Base-by-base conservation (phyloP, 169 alveolate species). In the Babesia ovis region DNA sequence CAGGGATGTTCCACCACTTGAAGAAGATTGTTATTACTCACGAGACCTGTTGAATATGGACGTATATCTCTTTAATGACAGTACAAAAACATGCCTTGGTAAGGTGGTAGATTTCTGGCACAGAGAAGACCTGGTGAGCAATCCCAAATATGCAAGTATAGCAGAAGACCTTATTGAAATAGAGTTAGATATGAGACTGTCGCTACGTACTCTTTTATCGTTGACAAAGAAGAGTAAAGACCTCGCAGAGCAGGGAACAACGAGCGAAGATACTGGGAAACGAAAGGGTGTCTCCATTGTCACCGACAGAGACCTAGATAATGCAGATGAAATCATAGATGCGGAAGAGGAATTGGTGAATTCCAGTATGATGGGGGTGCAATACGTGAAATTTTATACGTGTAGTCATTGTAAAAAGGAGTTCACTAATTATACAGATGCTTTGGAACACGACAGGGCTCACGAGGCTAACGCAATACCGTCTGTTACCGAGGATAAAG, bases 121-220 rank as follows among this genome's bases (percentile, higher is more conserved):
- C 55, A 31, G 81, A 1, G 68, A 66, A 32, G 87, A 79, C 43
- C 39, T 79, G 67, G 83, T 71, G 20, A 35, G 50, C 37, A 58
- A 14, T 4, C 67, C 64, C 39, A 71, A 79, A 32, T 61, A 34
- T 12, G 79, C 66, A 32, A 60, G 39, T 20, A 31, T 69, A 20
- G 43, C 76, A 11, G 87, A 79, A 41, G 87, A 79, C 34, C 69
- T 79, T 46, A 37, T 79, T 9, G 87, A 79, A 31, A 76, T 79
- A 34, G 83, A 79, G 64, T 42, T 79, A 67, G 87, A 79, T 22
- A 59, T 79, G 25, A 41, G 53, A 42, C 54, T 79, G 20, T 79
- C 87, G 2, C 43, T 79, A 29, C 12, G 54, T 37, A 68, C 83
- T 22, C 42, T 79, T 37, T 3, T 59, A 29, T 3, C 74, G 16